Evolutionary conservation across 163 green algal species (phyloP).

Genomic region (Dunaliella salina): DNA sequence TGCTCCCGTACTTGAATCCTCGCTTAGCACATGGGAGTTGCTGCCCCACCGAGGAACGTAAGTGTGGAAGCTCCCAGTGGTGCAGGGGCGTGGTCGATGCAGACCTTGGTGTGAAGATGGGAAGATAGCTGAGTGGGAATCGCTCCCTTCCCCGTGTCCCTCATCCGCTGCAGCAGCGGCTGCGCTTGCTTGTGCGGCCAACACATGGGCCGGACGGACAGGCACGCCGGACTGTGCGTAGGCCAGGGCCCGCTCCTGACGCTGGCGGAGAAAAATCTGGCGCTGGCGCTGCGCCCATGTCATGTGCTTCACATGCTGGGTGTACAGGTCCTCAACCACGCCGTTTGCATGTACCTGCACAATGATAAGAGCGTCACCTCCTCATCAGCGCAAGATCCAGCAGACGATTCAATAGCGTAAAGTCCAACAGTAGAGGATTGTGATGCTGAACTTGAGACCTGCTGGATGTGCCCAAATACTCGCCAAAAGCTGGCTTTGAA

Average conservation of each 20-base stretch:
- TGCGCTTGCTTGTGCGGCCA: background rate
- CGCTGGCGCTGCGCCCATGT: conserved; percentile 33
- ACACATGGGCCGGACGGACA: conserved; percentile 9
- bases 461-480: too few species aligned
- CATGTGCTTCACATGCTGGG: conserved; percentile 20
- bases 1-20: background rate
- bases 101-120: background rate
- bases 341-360: conserved; percentile 9
- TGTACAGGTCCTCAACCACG: conserved; percentile 9
- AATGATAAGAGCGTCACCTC: too few species aligned
- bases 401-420: too few species aligned
- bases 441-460: too few species aligned
- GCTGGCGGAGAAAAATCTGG: conserved; percentile 35
- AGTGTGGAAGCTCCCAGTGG: background rate
- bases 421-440: too few species aligned
- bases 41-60: background rate
- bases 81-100: background rate
- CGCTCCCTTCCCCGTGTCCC: background rate
- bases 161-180: background rate
- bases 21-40: background rate
- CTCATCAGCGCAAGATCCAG: too few species aligned
- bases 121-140: background rate
- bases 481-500: too few species aligned
- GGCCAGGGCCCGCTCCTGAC: conserved; percentile 20
- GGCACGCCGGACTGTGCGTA: conserved; percentile 30